Base-by-base conservation (phyloP, 1,139 yeast genomes). In the Nakaseomyces glabratus region DNA sequence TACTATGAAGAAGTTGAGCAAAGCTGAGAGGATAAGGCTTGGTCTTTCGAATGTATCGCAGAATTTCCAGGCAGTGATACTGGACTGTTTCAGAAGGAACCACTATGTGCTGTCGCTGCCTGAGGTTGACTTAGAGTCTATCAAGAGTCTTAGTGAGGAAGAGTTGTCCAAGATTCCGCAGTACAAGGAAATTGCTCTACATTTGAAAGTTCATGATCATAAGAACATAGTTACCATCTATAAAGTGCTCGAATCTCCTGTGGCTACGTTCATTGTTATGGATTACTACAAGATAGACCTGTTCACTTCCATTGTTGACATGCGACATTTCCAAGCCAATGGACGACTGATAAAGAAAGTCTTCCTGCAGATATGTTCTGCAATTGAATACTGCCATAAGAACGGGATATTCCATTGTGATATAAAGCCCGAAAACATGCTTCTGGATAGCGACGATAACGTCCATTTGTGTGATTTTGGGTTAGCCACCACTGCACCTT, bases 351-450 rank as follows among this genome's bases (percentile, higher is more conserved):
- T 82, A 63, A 81, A 80, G 52, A 70, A 71, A 37, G 84, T 82
- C 30, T 82, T 84, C 55, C 57, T 77, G 20, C 95, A 86, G 57
- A 62, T 86, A 34, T 62, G 84, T 14, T 85, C 81, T 40, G 93
- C 79, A 1, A 65, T 88, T 24, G 65, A 69, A 28, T 78, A 75
- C 58, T 81, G 94, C 52, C 85, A 81, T 48, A 62, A 69, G 11
- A 64, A 68, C 30, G 73, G 75, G 20, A 71, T 88, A 7, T 86
- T 71, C 51, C 96, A 86, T 55, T 85, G 95, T 58, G 96, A 86
- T 57, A 69, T 86, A 48, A 85, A 86, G 58, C 96, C 96, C 1
- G 96, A 88, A 58, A 88, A 88, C 55, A 69, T 86, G 33, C 65
- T 86, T 62, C 69, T 77, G 35, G 71, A 76, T 39, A 61, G 69